Conservation (phyloP, 1,284 basidiomycete genomes). For the Ceratobasidium sp. region DNA sequence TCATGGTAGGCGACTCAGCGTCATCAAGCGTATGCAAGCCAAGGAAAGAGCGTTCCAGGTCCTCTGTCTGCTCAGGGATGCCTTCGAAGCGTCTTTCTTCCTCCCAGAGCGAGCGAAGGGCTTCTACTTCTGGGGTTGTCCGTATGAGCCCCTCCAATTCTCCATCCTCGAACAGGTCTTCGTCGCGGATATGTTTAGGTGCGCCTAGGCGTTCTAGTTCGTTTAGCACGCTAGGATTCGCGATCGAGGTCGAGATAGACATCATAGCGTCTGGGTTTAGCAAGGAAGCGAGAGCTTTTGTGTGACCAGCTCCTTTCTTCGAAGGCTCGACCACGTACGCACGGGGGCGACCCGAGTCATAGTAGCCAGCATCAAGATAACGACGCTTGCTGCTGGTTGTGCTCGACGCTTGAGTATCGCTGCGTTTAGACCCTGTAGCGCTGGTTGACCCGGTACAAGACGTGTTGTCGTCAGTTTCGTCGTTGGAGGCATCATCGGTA, state of each 20-base stretch:
- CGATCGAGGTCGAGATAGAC: not conserved
- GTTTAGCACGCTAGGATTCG: not conserved
- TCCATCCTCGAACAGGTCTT: slow-evolving; percentile 67
- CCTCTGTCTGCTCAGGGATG: slow-evolving; percentile 27
- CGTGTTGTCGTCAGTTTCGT: slow-evolving; percentile 19
- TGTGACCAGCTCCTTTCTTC: not conserved
- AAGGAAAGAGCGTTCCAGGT: not conserved
- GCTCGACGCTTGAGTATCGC: slow-evolving; percentile 7
- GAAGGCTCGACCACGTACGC: slow-evolving; percentile 29
- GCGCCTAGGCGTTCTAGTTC: slow-evolving; percentile 35
- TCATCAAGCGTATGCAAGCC: not conserved
- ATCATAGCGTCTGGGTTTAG: not conserved
- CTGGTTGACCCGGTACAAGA: slow-evolving; percentile 24
- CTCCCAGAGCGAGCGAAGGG: slow-evolving; percentile 45
- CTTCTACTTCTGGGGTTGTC: slow-evolving; percentile 59
- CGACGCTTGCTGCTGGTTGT: slow-evolving; percentile 22
- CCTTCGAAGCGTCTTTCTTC: slow-evolving; percentile 42
- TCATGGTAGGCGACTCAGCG: not conserved
- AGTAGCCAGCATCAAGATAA: slow-evolving; percentile 31
- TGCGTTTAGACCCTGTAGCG: slow-evolving; percentile 28
- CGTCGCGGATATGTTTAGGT: slow-evolving; percentile 61
- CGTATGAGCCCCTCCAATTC: slow-evolving; percentile 67
- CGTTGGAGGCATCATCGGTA: slow-evolving; percentile 1
- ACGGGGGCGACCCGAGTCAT: slow-evolving; percentile 31
- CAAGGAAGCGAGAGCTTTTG: not conserved